Evolutionary conservation across 2,329 filamentous ascomycete genomes (phyloP), one percentile per base, ranked within the genome.

Genomic region (Bipolaris gigantea): DNA sequence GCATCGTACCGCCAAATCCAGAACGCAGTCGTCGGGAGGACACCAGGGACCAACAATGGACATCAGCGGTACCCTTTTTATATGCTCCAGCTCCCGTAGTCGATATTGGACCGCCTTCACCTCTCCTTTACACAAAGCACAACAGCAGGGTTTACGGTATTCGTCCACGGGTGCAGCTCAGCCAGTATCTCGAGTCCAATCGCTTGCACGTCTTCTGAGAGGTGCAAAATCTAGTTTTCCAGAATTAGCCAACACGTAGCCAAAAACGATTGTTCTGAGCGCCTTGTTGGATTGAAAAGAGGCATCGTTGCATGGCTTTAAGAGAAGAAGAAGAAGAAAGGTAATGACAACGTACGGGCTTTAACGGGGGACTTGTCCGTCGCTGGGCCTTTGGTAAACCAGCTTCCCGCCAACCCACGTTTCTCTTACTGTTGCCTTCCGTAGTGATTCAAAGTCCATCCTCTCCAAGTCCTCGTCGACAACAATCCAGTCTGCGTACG

Each of bases 401-500:
- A 60, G 67, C 51, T 69, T 73, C 0, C 87, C 87, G 2, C 76
- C 85, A 33, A 89, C 81, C 87, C 87, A 90, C 0, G 87, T 89
- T 76, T 89, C 86, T 56, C 75, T 78, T 1, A 89, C 85, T 44
- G 72, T 77, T 7, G 87, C 64, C 4, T 73, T 74, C 21, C 83
- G 80, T 49, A 89, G 62, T 19, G 60, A 53, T 53, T 86, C 84
- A 2, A 81, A 55, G 10, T 78, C 75, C 30, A 82, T 69, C 0
- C 64, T 74, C 49, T 82, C 80, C 0, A 88, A 64, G 40, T 83
- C 80, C 56, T 76, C 69, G 58, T 89, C 85, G 11, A 89, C 71
- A n/a, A 90, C 85, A 4, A 89, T 77, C 86, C 86, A 89, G 69
- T 89, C 87, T 0, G 86, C 87, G 67, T 83, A 84, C 1, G 82